phyloP scores from a whole-genome alignment of 805 yeast species.

The Kodamaea hsintzibuensis region DNA sequence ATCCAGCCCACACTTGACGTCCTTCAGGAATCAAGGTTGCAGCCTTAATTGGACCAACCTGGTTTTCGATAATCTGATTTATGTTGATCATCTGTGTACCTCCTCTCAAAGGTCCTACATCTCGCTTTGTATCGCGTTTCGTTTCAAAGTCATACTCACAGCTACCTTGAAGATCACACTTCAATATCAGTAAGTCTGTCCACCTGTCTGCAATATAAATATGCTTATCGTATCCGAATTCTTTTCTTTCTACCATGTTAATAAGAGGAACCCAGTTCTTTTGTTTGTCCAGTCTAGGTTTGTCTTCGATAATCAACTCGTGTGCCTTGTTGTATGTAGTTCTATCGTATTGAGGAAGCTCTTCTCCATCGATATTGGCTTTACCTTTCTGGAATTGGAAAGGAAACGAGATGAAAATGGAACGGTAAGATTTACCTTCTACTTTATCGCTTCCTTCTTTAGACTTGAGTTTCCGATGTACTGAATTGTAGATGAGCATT shows the following conservation, averaged over 20 bases:
- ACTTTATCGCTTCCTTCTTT: slow-evolving; percentile 1
- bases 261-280: slow-evolving; percentile 47
- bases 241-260: slow-evolving; percentile 22
- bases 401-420: slow-evolving; percentile 34
- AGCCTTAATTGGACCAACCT: neutral
- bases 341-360: slow-evolving; percentile 14
- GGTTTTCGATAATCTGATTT: slow-evolving; percentile 8
- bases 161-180: slow-evolving; percentile 21
- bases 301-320: slow-evolving; percentile 19
- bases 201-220: slow-evolving; percentile 36
- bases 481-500: slow-evolving; percentile 44
- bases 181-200: slow-evolving; percentile 28
- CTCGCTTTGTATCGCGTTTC: neutral
- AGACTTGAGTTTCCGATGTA: slow-evolving; percentile 16
- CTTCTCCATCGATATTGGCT: slow-evolving; percentile 23
- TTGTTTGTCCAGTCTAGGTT: slow-evolving; percentile 15
- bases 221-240: slow-evolving; percentile 26
- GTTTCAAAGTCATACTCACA: slow-evolving; percentile 21
- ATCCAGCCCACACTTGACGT: slow-evolving; percentile 43
- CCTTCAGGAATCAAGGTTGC: slow-evolving; percentile 18
- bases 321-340: slow-evolving; percentile 19
- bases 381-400: slow-evolving; percentile 36
- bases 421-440: slow-evolving; percentile 17
- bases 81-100: slow-evolving; percentile 35
- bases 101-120: slow-evolving; percentile 37